Evolutionary conservation across 139 green algal genomes (phyloP).

Genomic region (Limnomonas spitsbergensis): DNA sequence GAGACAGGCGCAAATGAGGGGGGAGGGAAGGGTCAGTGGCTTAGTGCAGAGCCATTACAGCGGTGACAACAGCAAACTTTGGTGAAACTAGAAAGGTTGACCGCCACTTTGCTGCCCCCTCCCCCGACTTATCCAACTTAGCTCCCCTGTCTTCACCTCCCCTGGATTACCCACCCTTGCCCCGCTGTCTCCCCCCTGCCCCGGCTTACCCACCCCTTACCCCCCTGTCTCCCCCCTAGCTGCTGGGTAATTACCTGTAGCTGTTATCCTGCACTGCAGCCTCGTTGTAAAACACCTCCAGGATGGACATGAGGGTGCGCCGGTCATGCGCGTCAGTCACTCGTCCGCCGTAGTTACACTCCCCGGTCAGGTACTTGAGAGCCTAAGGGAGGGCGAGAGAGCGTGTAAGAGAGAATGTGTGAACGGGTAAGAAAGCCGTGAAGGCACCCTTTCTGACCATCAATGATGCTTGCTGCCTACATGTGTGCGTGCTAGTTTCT

Average conservation of each 20-base stretch:
- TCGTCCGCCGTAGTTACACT: conserved; percentile 63
- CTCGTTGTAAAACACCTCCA: conserved; percentile 32
- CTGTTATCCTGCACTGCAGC: neutral
- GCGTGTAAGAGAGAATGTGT: neutral
- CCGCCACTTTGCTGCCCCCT: too few species aligned
- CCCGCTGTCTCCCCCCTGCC: too few species aligned
- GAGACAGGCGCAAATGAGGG: too few species aligned
- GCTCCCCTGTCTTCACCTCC: too few species aligned
- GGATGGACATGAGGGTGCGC: conserved; percentile 58
- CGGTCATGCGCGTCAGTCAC: conserved; percentile 76
- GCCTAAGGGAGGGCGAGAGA: neutral
- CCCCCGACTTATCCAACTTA: too few species aligned
- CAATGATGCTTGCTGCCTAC: neutral
- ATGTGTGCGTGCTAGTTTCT: neutral
- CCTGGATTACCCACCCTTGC: too few species aligned
- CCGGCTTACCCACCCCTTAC: too few species aligned
- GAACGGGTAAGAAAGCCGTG: neutral
- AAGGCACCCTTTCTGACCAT: neutral
- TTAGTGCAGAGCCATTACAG: too few species aligned
- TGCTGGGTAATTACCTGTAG: neutral
- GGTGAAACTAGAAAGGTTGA: too few species aligned
- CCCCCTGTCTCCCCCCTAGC: too few species aligned
- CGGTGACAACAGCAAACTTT: too few species aligned
- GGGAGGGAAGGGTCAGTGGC: neutral
- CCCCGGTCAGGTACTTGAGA: conserved; percentile 16